A percentile compares a stretch with the other conserved stretches of the same genome.
phyloP scores from a whole-genome alignment of 164 flowering plant genomes.

The Euptelea pleiosperma region DNA sequence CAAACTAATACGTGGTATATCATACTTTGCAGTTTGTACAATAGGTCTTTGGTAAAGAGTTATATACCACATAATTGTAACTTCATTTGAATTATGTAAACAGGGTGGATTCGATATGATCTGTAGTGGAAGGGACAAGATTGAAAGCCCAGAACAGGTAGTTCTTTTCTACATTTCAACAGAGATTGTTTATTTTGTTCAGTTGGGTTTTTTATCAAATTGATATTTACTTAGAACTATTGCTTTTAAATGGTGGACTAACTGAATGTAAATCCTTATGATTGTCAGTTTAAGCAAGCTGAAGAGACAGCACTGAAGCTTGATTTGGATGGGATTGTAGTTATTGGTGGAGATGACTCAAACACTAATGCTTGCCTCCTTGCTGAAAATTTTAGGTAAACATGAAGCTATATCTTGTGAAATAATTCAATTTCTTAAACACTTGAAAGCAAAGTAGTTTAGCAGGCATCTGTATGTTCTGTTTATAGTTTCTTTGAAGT shows the following conservation, averaged over 20 bases:
- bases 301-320: slow-evolving; percentile 83
- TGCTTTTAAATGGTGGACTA: too few relatives aligned
- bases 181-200: neutral
- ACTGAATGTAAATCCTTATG: slow-evolving; percentile 10
- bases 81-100: slow-evolving; percentile 7
- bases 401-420: neutral
- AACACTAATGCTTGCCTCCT: slow-evolving; percentile 98
- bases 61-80: neutral
- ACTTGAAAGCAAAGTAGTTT: neutral
- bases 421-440: too few relatives aligned
- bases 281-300: slow-evolving; percentile 88
- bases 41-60: too few relatives aligned
- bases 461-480: neutral
- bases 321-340: slow-evolving; percentile 93
- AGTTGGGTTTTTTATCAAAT: neutral
- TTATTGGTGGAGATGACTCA: slow-evolving; percentile 99
- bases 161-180: neutral
- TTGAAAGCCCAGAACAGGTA: slow-evolving; percentile 99
- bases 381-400: slow-evolving; percentile 90
- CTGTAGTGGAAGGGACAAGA: slow-evolving; percentile 97
- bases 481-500: neutral
- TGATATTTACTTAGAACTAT: neutral
- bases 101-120: slow-evolving; percentile 99
- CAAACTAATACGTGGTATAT: too few relatives aligned
- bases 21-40: too few relatives aligned